Percentiles rank a stretch among this genome's conserved stretches.
Conservation (phyloP, 1,284 basidiomycete species). For the Austroboletus niveus region DNA sequence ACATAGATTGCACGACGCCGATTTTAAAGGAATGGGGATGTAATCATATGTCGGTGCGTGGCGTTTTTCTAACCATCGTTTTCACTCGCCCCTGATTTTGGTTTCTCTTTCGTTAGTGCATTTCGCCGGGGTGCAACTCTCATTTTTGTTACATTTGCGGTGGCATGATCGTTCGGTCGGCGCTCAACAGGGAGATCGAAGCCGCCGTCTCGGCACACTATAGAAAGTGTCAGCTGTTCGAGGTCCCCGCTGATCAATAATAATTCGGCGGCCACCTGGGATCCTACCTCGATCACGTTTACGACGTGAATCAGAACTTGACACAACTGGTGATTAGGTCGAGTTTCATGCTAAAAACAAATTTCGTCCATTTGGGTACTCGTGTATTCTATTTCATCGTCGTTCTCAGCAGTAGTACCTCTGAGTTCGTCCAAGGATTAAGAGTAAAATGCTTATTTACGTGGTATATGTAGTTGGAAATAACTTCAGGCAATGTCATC, state of each 20-base stretch:
- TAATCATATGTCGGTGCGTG: conserved; percentile 62
- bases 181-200: conserved; percentile 40
- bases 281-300: too few species aligned
- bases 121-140: conserved; percentile 57
- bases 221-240: conserved; percentile 43
- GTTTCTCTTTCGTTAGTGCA: conserved; percentile 41
- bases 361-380: too few species aligned
- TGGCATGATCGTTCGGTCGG: conserved; percentile 49
- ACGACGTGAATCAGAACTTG: too few species aligned
- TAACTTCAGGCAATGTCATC: not conserved
- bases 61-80: not conserved
- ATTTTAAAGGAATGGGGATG: conserved; percentile 58
- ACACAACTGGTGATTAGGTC: too few species aligned
- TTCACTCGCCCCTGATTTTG: not conserved
- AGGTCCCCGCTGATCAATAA: conserved; percentile 18
- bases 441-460: conserved; percentile 3
- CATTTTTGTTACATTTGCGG: conserved; percentile 67
- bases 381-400: not conserved
- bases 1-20: conserved; percentile 56
- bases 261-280: too few species aligned
- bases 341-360: too few species aligned
- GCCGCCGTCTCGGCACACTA: conserved; percentile 46
- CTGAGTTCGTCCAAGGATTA: conserved; percentile 12
- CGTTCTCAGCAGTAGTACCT: not conserved
- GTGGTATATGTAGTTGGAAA: conserved; percentile 1